Evolutionary conservation across 2,329 filamentous ascomycete species (phyloP).

Genomic region (Coccinonectria pachysandricola): DNA sequence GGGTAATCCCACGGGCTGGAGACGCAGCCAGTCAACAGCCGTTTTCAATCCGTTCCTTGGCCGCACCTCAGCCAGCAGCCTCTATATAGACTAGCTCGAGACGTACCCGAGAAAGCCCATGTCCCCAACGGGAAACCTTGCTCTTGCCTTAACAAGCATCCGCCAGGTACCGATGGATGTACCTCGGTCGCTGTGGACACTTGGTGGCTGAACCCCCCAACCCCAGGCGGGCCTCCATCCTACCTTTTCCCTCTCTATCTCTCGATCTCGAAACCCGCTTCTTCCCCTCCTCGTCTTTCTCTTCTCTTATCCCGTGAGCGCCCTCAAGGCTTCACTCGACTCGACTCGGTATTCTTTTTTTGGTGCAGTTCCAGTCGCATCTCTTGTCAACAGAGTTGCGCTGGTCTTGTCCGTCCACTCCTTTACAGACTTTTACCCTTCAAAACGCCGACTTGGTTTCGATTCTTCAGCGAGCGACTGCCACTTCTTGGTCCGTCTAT

Average conservation of each 20-base stretch:
- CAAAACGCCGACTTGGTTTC: conserved; percentile 15
- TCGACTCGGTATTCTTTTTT: conserved; percentile 17
- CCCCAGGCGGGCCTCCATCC: conserved; percentile 9
- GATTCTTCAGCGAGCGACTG: conserved; percentile 15
- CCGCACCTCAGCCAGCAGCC: too few relatives aligned
- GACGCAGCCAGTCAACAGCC: too few relatives aligned
- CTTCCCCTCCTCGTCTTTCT: conserved; percentile 8
- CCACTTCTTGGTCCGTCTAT: conserved; percentile 9
- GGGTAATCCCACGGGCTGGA: too few relatives aligned
- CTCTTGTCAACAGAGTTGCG: conserved; percentile 36
- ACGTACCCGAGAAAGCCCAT: too few relatives aligned
- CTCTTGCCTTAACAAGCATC: too few relatives aligned
- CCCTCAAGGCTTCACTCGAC: conserved; percentile 15
- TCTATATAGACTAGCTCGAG: too few relatives aligned
- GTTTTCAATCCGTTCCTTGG: too few relatives aligned
- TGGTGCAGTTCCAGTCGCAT: conserved; percentile 50
- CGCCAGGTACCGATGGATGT: too few relatives aligned
- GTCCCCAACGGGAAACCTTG: too few relatives aligned
- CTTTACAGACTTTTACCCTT: conserved; percentile 27
- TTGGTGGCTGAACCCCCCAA: conserved; percentile 18
- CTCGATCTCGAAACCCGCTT: conserved; percentile 20
- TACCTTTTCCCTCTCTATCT: conserved; percentile 16
- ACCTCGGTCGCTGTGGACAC: conserved; percentile 13
- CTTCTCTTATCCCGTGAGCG: conserved; percentile 15
- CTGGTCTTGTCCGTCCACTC: conserved; percentile 54